Conservation (phyloP, 2,329 filamentous ascomycete genomes). For the Fusarium aywerte region DNA sequence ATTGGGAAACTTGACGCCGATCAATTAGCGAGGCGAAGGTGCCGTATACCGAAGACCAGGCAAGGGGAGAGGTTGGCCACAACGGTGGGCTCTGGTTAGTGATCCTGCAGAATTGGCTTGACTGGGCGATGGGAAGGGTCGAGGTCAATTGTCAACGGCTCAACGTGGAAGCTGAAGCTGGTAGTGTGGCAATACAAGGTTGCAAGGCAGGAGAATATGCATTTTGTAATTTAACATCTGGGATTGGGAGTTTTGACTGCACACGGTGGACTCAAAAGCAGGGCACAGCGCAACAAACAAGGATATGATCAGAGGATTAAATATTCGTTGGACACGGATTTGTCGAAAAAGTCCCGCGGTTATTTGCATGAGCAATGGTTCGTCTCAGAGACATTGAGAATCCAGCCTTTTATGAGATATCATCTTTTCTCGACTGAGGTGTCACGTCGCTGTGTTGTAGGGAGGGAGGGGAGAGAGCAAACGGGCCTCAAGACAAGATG, state of each 20-base stretch:
- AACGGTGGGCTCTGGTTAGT: not conserved
- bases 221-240: not conserved
- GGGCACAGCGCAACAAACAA: not conserved
- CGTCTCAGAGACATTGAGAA: not conserved
- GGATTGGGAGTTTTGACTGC: not conserved
- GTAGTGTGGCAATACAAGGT: not conserved
- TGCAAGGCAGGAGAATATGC: conserved; percentile 6
- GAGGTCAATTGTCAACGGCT: not conserved
- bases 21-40: conserved; percentile 24
- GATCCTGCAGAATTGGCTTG: conserved; percentile 20
- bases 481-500: conserved; percentile 17
- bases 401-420: conserved; percentile 29
- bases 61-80: not conserved
- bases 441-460: conserved; percentile 13
- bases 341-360: not conserved
- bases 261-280: not conserved
- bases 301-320: conserved; percentile 11
- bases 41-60: not conserved
- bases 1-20: conserved; percentile 14
- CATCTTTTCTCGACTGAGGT: conserved; percentile 26
- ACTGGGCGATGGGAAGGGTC: not conserved
- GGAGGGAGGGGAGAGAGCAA: not conserved
- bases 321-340: not conserved
- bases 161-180: not conserved
- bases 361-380: not conserved